phyloP scores from a whole-genome alignment of 441 rosid genomes.

The Pelargonium cotyledonis region DNA sequence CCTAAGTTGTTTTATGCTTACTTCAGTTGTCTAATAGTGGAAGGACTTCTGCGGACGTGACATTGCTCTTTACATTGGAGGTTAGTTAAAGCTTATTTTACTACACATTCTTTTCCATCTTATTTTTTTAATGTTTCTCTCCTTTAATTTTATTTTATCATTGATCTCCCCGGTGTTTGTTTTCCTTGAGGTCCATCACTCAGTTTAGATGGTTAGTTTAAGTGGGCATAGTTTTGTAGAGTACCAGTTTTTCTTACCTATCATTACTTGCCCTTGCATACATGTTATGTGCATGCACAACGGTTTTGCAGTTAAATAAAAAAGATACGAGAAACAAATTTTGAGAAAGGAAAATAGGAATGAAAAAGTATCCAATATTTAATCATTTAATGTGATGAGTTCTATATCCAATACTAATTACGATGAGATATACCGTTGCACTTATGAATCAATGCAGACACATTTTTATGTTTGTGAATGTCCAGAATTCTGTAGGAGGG shows the following conservation, averaged over 20 bases:
- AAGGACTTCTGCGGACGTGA: constrained; percentile 28
- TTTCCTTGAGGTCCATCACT: constrained; percentile 5
- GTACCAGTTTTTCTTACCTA: background rate
- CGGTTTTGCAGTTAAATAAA: background rate
- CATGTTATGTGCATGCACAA: no score
- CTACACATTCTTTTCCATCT: background rate
- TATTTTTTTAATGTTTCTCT: background rate
- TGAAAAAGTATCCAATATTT: background rate
- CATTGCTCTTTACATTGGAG: constrained; percentile 37
- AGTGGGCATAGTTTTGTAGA: background rate
- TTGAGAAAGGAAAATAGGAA: background rate
- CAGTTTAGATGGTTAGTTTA: background rate
- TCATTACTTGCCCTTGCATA: background rate
- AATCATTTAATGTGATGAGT: background rate
- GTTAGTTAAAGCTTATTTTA: constrained; percentile 18
- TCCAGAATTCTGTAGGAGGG: constrained; percentile 38
- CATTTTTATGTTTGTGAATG: constrained; percentile 9
- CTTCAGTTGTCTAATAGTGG: constrained; percentile 30
- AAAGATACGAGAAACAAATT: background rate
- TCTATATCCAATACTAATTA: background rate
- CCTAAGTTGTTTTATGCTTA: constrained; percentile 17
- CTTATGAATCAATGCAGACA: background rate
- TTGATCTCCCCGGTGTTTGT: background rate
- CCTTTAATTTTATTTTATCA: background rate
- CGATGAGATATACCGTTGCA: background rate